phyloP scores from a whole-genome alignment of 2,329 filamentous ascomycete species.

The Paecilomyces dactylethromorphus region DNA sequence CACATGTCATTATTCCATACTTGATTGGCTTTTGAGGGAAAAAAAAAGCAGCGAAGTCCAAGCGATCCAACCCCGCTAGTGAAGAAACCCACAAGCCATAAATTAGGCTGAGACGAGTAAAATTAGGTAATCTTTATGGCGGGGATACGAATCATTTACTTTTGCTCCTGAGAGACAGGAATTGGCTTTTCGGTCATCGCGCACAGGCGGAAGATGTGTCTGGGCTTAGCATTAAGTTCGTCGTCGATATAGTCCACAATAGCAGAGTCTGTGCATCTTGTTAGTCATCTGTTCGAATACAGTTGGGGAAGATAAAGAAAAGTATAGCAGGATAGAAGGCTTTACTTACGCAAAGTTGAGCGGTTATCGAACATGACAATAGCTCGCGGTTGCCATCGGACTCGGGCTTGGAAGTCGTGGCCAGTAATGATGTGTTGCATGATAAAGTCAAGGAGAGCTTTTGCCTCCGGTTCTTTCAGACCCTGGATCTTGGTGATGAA shows the following conservation, averaged over 20 bases:
- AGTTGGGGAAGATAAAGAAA: neutral
- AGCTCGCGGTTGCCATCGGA: slow-evolving; percentile 43
- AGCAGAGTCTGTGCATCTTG: slow-evolving; percentile 35
- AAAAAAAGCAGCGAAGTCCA: neutral
- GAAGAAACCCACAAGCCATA: neutral
- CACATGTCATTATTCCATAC: neutral
- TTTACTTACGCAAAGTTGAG: slow-evolving; percentile 38
- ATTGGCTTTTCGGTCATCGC: slow-evolving; percentile 46
- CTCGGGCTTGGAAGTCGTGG: slow-evolving; percentile 43
- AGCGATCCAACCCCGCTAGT: neutral
- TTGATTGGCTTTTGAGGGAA: neutral
- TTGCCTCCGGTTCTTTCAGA: slow-evolving; percentile 41
- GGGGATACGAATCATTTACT: neutral
- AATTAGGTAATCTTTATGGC: neutral
- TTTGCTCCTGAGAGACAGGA: slow-evolving; percentile 31
- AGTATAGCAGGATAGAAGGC: neutral
- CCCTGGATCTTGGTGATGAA: slow-evolving; percentile 44
- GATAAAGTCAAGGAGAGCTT: slow-evolving; percentile 42
- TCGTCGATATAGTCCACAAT: slow-evolving; percentile 45
- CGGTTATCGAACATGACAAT: slow-evolving; percentile 48
- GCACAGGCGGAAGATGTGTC: slow-evolving; percentile 46
- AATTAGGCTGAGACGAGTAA: neutral
- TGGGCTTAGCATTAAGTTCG: slow-evolving; percentile 39
- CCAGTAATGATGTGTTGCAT: slow-evolving; percentile 41
- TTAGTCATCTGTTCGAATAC: neutral